phyloP scores from a whole-genome alignment of 139 green algal species.

The Tetradesmus lagerheimii region DNA sequence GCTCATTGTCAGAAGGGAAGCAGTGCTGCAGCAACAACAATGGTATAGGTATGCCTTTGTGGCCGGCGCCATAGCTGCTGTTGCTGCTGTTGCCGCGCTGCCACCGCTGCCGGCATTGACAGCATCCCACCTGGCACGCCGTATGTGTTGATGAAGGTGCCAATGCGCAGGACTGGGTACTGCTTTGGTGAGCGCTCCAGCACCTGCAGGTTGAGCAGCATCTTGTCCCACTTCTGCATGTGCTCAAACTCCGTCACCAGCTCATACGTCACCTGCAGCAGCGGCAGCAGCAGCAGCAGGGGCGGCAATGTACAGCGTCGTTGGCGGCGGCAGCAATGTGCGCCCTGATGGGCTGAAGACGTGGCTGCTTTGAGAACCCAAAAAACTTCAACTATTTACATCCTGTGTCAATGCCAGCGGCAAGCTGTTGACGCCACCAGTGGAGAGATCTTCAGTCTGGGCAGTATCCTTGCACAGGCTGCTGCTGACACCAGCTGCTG shows the following conservation, averaged over 20 bases:
- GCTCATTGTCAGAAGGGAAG: too few relatives aligned
- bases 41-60: not conserved
- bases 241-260: conserved; percentile 45
- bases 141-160: conserved; percentile 38
- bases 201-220: conserved; percentile 34
- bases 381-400: too few relatives aligned
- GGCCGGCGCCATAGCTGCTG: not conserved
- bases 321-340: too few relatives aligned
- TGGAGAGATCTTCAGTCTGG: too few relatives aligned
- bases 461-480: too few relatives aligned
- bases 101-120: not conserved
- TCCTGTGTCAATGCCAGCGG: too few relatives aligned
- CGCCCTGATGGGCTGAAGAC: too few relatives aligned
- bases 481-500: too few relatives aligned
- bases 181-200: not conserved
- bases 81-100: not conserved
- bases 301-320: too few relatives aligned
- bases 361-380: too few relatives aligned
- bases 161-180: conserved; percentile 31
- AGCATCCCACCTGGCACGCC: conserved; percentile 13
- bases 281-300: not conserved
- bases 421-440: too few relatives aligned
- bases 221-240: conserved; percentile 44
- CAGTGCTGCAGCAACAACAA: too few relatives aligned
- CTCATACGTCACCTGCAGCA: conserved; percentile 33